A percentile compares a stretch with the other conserved stretches of the same genome.
Conservation (phyloP, 208 protist species). For the Trypanosoma mega region DNA sequence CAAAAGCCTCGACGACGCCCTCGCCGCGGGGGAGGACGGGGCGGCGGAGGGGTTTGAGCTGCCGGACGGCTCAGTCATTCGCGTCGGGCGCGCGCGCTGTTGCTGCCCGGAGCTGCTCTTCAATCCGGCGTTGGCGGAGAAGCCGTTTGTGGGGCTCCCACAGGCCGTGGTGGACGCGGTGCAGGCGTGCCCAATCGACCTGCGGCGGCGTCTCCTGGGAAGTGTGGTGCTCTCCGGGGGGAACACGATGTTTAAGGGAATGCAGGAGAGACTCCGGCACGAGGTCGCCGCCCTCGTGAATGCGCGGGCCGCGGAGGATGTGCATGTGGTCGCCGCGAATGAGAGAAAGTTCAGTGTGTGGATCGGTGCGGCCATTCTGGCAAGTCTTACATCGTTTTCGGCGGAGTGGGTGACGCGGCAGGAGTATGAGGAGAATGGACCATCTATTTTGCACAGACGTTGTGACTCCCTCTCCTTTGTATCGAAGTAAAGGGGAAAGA, state of each 20-base stretch:
- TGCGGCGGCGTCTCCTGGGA: constrained; percentile 94
- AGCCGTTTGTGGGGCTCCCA: constrained; percentile 85
- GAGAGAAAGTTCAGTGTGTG: constrained; percentile 97
- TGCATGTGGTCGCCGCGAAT: constrained; percentile 94
- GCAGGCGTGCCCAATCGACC: constrained; percentile 94
- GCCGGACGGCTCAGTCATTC: constrained; percentile 93
- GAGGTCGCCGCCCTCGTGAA: constrained; percentile 84
- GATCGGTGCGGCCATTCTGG: constrained; percentile 98
- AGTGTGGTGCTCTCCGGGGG: constrained; percentile 96
- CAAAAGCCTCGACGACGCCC: constrained; percentile 95
- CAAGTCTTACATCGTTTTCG: constrained; percentile 95
- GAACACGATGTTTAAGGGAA: constrained; percentile 95
- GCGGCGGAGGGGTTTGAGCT: constrained; percentile 84
- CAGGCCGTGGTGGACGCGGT: constrained; percentile 95
- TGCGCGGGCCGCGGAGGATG: constrained; percentile 91
- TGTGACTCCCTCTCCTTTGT: constrained; percentile 62
- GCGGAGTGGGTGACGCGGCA: constrained; percentile 98
- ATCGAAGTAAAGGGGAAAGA: constrained; percentile 10
- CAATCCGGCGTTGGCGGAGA: constrained; percentile 93
- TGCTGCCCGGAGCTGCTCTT: constrained; percentile 97
- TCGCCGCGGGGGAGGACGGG: constrained; percentile 42
- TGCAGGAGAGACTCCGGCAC: constrained; percentile 96
- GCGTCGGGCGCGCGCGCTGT: constrained; percentile 79
- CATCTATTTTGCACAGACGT: constrained; percentile 96
- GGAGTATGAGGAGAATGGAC: constrained; percentile 98